Conservation (phyloP, 306 rosid genomes). For the Vicia villosa region DNA sequence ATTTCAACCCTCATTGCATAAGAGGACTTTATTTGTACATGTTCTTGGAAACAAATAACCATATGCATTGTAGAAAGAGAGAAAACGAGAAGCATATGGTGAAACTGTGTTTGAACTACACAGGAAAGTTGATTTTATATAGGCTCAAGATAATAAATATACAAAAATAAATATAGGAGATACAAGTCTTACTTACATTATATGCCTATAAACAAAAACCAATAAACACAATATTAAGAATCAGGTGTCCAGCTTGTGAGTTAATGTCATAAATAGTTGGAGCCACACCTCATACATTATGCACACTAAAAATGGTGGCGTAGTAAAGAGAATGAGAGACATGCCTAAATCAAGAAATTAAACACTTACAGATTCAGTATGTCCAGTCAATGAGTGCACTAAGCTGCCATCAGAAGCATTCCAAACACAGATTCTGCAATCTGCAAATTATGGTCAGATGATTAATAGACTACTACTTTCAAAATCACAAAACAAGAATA, state of each 20-base stretch:
- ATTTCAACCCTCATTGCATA: constrained; percentile 1
- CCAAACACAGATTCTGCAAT: constrained; percentile 99
- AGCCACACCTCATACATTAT: constrained; percentile 7
- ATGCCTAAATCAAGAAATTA: constrained; percentile 33
- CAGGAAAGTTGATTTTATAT: not conserved
- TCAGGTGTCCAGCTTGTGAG: constrained; percentile 18
- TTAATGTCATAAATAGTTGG: constrained; percentile 13
- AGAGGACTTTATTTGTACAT: too few species aligned
- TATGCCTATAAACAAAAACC: constrained; percentile 13
- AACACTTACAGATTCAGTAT: constrained; percentile 84
- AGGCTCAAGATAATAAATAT: not conserved
- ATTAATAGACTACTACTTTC: constrained; percentile 18
- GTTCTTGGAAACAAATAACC: constrained; percentile 2
- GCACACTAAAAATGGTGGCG: not conserved
- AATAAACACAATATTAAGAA: constrained; percentile 27
- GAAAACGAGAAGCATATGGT: not conserved
- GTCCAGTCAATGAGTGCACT: constrained; percentile 97
- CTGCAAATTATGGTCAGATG: constrained; percentile 52
- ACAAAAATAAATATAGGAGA: not conserved
- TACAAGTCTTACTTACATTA: not conserved
- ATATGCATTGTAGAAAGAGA: not conserved
- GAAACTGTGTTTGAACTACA: not conserved
- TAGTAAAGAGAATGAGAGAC: constrained; percentile 21
- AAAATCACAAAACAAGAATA: constrained; percentile 32
- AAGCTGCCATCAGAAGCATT: constrained; percentile 98